Evolutionary conservation across 805 yeast species (phyloP).

Genomic region (Danielia oregonensis): DNA sequence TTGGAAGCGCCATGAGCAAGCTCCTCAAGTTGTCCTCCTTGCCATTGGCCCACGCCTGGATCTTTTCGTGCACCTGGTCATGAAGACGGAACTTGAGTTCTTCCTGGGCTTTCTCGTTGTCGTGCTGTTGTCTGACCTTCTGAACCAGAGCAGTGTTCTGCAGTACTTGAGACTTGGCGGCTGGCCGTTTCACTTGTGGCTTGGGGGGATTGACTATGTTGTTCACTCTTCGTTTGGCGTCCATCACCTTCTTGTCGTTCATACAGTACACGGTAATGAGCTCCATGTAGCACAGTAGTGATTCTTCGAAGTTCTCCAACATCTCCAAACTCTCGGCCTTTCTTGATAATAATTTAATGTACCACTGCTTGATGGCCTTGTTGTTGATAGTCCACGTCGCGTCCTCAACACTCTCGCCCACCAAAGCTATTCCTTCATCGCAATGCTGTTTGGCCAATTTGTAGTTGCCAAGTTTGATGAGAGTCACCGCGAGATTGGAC

Average conservation of each 20-base stretch:
- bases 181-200: conserved; percentile 12
- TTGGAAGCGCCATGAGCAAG: conserved; percentile 64
- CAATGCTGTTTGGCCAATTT: conserved; percentile 46
- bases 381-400: conserved; percentile 35
- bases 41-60: conserved; percentile 65
- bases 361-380: conserved; percentile 62
- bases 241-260: conserved; percentile 61
- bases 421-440: conserved; percentile 42
- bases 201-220: conserved; percentile 56
- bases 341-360: conserved; percentile 64
- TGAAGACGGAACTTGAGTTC: conserved; percentile 48
- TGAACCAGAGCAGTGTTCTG: conserved; percentile 4
- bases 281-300: conserved; percentile 57
- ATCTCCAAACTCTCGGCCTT: conserved; percentile 85
- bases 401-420: conserved; percentile 27
- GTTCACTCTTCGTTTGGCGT: conserved; percentile 77
- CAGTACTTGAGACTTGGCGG: background rate
- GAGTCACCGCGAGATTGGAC: conserved; percentile 70
- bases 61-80: conserved; percentile 55
- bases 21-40: conserved; percentile 81
- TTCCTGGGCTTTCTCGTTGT: conserved; percentile 10
- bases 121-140: conserved; percentile 39
- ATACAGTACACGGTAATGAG: conserved; percentile 64
- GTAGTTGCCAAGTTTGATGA: conserved; percentile 67
- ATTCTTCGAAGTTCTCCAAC: conserved; percentile 63